Evolutionary conservation across 1,284 basidiomycete genomes (phyloP).

Genomic region (Prillingera fragicola): DNA sequence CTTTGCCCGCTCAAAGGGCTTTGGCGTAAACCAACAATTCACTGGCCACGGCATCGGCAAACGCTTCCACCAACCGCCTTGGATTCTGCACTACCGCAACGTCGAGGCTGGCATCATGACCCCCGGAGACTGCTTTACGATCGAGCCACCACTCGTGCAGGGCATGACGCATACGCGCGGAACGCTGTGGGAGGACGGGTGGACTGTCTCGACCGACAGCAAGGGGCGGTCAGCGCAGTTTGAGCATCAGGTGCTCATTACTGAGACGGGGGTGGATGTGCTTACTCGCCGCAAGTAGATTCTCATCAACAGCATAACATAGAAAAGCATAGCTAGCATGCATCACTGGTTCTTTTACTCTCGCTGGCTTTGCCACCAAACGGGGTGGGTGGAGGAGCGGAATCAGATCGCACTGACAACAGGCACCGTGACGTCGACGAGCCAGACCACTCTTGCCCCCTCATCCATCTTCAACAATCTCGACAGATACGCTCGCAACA

Average conservation of each 20-base stretch:
- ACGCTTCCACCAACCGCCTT: slow-evolving; percentile 75
- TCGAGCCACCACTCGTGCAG: slow-evolving; percentile 77
- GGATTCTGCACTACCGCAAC: slow-evolving; percentile 75
- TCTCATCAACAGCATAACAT: too few species aligned
- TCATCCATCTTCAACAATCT: background rate
- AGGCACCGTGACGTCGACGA: background rate
- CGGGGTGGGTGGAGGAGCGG: too few species aligned
- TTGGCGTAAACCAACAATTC: slow-evolving; percentile 65
- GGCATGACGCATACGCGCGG: slow-evolving; percentile 60
- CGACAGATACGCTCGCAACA: slow-evolving; percentile 24
- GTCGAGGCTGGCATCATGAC: slow-evolving; percentile 70
- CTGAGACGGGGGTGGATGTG: slow-evolving; percentile 62
- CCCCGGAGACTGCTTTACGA: slow-evolving; percentile 81
- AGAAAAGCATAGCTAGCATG: too few species aligned
- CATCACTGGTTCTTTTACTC: too few species aligned
- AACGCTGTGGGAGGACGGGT: slow-evolving; percentile 79
- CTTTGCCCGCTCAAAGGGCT: slow-evolving; percentile 48
- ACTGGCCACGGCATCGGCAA: slow-evolving; percentile 73
- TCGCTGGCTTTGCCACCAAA: too few species aligned
- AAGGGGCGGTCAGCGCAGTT: slow-evolving; percentile 75
- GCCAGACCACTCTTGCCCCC: background rate
- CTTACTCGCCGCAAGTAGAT: slow-evolving; percentile 52
- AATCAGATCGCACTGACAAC: too few species aligned
- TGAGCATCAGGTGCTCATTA: slow-evolving; percentile 81
- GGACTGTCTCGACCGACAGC: slow-evolving; percentile 72